These are phyloP conservation scores for Tausonia pullulans DNA, from an alignment of 1,284 basidiomycete species.

Conservation along the genomic window DNA sequence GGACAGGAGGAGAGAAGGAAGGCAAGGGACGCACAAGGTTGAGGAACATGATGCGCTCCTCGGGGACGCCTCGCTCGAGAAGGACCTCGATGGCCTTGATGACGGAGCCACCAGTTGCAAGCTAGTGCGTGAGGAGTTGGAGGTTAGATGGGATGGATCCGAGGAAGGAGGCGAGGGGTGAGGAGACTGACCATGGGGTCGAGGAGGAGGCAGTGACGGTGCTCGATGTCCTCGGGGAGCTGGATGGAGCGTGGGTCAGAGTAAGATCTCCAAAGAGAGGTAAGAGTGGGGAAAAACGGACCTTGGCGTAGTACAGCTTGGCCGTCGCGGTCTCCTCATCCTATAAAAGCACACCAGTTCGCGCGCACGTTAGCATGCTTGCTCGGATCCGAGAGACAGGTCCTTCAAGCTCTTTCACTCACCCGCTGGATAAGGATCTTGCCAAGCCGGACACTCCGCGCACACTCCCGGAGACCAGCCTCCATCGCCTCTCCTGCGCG, in stretches of 20 bases:
- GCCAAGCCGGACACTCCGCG: slow-evolving; percentile 71
- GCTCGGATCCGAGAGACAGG: not conserved
- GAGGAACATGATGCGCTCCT: slow-evolving; percentile 84
- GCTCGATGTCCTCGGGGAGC: slow-evolving; percentile 85
- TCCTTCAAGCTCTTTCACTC: slow-evolving; percentile 19
- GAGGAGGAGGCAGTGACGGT: slow-evolving; percentile 82
- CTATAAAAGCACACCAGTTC: slow-evolving; percentile 39
- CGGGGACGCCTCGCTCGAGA: slow-evolving; percentile 69
- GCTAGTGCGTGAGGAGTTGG: slow-evolving; percentile 41
- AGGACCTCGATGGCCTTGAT: slow-evolving; percentile 96
- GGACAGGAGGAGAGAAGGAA: not conserved
- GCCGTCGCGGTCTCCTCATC: slow-evolving; percentile 84
- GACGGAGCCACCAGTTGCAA: slow-evolving; percentile 78
- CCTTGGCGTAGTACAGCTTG: slow-evolving; percentile 81
- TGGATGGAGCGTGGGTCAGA: slow-evolving; percentile 35
- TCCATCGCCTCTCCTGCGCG: slow-evolving; percentile 65
- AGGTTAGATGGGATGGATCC: not conserved
- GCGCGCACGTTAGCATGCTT: too few species aligned
- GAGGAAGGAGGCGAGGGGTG: not conserved
- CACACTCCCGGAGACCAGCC: slow-evolving; percentile 84
- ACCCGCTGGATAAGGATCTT: slow-evolving; percentile 92
- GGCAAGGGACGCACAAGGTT: slow-evolving; percentile 56
- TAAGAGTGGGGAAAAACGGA: slow-evolving; percentile 27
- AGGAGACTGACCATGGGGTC: slow-evolving; percentile 93
- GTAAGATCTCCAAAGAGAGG: not conserved